phyloP scores from a whole-genome alignment of 2,329 filamentous ascomycete genomes.

The Tolypocladium tundrense region DNA sequence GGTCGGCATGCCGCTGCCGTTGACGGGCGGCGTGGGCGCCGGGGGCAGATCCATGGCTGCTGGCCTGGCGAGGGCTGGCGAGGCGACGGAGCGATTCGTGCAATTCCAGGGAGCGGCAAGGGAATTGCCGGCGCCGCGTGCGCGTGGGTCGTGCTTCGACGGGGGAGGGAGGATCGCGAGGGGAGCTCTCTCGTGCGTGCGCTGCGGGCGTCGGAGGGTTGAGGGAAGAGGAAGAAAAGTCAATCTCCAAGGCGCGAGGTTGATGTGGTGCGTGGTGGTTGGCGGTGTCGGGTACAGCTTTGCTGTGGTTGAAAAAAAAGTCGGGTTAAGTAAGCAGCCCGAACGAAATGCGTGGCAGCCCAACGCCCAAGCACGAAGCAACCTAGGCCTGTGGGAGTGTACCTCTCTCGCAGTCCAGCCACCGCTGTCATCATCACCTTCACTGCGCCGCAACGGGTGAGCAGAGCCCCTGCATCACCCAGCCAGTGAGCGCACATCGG shows the following conservation, averaged over 20 bases:
- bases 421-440: not conserved
- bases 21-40: constrained; percentile 38
- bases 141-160: not conserved
- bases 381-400: too few species aligned
- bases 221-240: not conserved
- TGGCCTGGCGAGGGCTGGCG: constrained; percentile 2
- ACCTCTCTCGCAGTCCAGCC: not conserved
- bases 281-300: not conserved
- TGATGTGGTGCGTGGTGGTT: not conserved
- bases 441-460: not conserved
- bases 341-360: not conserved
- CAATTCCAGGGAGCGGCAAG: not conserved
- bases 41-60: constrained; percentile 34
- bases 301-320: not conserved
- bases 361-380: not conserved
- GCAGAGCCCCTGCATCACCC: not conserved
- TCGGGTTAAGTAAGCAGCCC: not conserved
- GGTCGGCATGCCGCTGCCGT: constrained; percentile 25
- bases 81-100: not conserved
- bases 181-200: not conserved
- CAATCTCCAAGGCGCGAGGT: not conserved
- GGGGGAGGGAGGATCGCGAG: not conserved
- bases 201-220: not conserved
- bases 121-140: not conserved
- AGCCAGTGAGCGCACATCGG: not conserved